A percentile compares a stretch with the other conserved stretches of the same genome.
phyloP scores from a whole-genome alignment of 768 basidiomycete genomes.

The Phylloporus sp. region DNA sequence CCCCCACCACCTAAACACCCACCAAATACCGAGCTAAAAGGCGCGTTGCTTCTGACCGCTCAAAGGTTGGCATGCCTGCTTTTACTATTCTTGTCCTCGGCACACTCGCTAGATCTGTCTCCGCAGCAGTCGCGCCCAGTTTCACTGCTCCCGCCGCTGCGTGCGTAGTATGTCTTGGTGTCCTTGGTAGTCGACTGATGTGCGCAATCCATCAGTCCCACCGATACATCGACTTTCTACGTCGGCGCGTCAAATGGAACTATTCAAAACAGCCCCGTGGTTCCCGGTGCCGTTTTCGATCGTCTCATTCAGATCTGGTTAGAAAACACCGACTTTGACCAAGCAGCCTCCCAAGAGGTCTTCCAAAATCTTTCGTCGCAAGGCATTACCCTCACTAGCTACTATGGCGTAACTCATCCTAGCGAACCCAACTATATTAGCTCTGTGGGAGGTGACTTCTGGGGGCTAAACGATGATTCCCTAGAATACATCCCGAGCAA shows the following conservation, averaged over 20 bases:
- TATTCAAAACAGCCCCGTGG: constrained; percentile 33
- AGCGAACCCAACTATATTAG: constrained; percentile 60
- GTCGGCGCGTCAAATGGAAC: constrained; percentile 40
- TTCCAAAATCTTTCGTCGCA: constrained; percentile 41
- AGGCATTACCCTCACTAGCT: constrained; percentile 46
- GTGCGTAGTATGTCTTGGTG: constrained; percentile 9
- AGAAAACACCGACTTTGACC: constrained; percentile 52
- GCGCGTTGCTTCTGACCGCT: not conserved
- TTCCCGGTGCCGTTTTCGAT: constrained; percentile 42
- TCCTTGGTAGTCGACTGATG: constrained; percentile 1
- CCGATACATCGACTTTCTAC: constrained; percentile 34
- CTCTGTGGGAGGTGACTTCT: constrained; percentile 49
- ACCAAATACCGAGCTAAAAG: not conserved
- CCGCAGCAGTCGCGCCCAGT: constrained; percentile 17
- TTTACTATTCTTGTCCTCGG: constrained; percentile 11
- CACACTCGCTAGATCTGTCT: constrained; percentile 10
- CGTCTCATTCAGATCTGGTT: constrained; percentile 52
- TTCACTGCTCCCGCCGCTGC: constrained; percentile 22
- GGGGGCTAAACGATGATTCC: constrained; percentile 44
- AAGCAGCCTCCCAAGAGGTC: constrained; percentile 22
- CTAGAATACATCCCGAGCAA: constrained; percentile 36
- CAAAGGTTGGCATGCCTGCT: constrained; percentile 6
- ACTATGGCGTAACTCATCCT: constrained; percentile 49
- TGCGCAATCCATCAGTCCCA: constrained; percentile 12
- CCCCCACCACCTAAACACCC: constrained; percentile 6